Evolutionary conservation across 768 basidiomycete genomes (phyloP), one percentile per base, ranked within the genome.

Genomic region (Sporobolomyces pararoseus): DNA sequence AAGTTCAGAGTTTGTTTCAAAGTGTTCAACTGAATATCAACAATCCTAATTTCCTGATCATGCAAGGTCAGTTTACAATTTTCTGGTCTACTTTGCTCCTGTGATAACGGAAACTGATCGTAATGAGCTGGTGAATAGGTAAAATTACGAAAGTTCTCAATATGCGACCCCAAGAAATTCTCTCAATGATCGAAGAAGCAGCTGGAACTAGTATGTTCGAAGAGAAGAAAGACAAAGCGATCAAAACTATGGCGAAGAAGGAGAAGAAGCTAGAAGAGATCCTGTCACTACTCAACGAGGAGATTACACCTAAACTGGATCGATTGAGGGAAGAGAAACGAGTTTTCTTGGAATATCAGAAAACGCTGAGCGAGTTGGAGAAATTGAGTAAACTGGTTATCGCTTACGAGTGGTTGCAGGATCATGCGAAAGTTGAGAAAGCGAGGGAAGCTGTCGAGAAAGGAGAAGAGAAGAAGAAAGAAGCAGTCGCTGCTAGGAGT

Each of bases 201-300:
- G 91, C 94, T 0, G 96, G 96, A 9, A 99, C 96, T 34, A 88
- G 92, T 32, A 98, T 98, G 96, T 99, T 97, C 76, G 96, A 99
- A 79, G 95, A 98, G 63, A 86, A 90, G 23, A 99, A 98, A 78
- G 93, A 96, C 78, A 96, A 96, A 79, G 94, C 95, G 10, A 85
- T 88, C 77, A 91, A 89, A 80, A 96, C 91, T 0, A 99, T 99
- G 89, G 84, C 84, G 31, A 97, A 95, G 84, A 98, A 98, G 81
- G 91, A 98, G 74, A 97, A 95, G 80, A 88, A 89, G 69, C 89
- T 98, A 19, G 87, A 90, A 66, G 94, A 98, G 80, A 87, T 96
- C 77, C 88, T 85, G 21, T 71, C 82, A 80, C 82, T 90, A 25
- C 85, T 97, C 31, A 79, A 81, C 0, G 93, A 97, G 79, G 96